Evolutionary conservation across 2,329 filamentous ascomycete genomes (phyloP).

Genomic region (Neopestalotiopsis clavispora): DNA sequence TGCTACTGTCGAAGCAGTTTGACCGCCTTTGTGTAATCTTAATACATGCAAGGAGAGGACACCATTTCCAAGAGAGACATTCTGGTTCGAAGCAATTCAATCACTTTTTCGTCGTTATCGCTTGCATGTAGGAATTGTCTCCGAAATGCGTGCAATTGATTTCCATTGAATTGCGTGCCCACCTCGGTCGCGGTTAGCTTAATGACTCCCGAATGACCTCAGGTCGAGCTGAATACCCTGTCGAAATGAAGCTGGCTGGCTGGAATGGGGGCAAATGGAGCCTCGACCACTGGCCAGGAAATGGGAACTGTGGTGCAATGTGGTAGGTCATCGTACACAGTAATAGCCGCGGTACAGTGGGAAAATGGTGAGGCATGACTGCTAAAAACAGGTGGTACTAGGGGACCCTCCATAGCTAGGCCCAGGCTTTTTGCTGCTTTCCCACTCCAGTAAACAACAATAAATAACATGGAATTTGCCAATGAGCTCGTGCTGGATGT

Average conservation of each 20-base stretch:
- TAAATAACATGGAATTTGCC: neutral
- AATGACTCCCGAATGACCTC: neutral
- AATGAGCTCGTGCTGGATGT: constrained; percentile 2
- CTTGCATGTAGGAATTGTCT: too few species aligned
- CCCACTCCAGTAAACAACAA: neutral
- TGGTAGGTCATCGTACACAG: neutral
- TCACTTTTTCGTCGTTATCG: too few species aligned
- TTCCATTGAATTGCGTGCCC: neutral
- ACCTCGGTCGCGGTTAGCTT: neutral
- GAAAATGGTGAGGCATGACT: neutral
- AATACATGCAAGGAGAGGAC: constrained; percentile 14
- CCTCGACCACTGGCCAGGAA: neutral
- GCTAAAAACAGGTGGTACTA: neutral
- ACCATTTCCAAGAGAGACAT: constrained; percentile 3
- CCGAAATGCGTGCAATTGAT: neutral
- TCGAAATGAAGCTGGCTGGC: neutral
- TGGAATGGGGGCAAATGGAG: neutral
- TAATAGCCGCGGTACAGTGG: constrained; percentile 1
- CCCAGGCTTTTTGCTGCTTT: neutral
- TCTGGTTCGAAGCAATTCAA: neutral
- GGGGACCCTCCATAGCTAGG: neutral
- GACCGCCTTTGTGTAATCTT: constrained; percentile 33
- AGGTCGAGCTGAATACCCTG: neutral
- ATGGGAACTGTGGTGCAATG: neutral
- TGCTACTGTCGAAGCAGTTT: constrained; percentile 16